phyloP scores from a whole-genome alignment of 2,329 filamentous ascomycete species.

The Aspergillus puulaauensis region DNA sequence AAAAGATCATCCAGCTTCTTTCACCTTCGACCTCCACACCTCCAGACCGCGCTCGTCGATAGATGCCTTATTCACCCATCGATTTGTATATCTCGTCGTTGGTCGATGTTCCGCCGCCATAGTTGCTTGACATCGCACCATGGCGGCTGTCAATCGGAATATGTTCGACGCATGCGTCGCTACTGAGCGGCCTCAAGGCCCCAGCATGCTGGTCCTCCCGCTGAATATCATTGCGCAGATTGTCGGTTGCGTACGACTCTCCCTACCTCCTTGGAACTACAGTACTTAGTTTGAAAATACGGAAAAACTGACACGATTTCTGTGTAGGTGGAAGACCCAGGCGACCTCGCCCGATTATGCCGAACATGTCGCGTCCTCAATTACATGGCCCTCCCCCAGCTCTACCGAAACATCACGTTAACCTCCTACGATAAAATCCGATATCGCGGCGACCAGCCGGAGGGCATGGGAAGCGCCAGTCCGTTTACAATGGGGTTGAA shows the following conservation, averaged over 20 bases:
- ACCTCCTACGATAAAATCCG: conserved; percentile 60
- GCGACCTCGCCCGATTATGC: conserved; percentile 59
- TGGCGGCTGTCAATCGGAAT: conserved; percentile 43
- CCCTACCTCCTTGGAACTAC: not conserved
- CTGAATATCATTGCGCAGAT: conserved; percentile 60
- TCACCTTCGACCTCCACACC: conserved; percentile 5
- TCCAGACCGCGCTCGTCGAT: conserved; percentile 1
- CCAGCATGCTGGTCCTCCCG: conserved; percentile 47
- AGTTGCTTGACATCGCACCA: conserved; percentile 33
- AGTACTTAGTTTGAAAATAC: not conserved
- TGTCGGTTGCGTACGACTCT: conserved; percentile 50
- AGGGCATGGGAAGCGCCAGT: conserved; percentile 62
- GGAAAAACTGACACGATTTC: conserved; percentile 1
- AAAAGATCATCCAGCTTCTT: conserved; percentile 6
- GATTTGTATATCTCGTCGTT: conserved; percentile 14
- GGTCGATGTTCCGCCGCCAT: conserved; percentile 28
- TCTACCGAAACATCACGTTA: conserved; percentile 58
- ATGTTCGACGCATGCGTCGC: conserved; percentile 41
- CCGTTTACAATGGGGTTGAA: conserved; percentile 65
- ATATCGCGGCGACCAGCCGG: conserved; percentile 57
- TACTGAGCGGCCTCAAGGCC: conserved; percentile 28
- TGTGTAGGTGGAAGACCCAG: conserved; percentile 56
- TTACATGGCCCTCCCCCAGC: conserved; percentile 63
- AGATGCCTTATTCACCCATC: conserved; percentile 11
- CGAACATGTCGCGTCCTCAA: conserved; percentile 62